Evolutionary conservation across 768 basidiomycete species (phyloP), one percentile per base, ranked within the genome.

Genomic region (Megacollybia marginata): DNA sequence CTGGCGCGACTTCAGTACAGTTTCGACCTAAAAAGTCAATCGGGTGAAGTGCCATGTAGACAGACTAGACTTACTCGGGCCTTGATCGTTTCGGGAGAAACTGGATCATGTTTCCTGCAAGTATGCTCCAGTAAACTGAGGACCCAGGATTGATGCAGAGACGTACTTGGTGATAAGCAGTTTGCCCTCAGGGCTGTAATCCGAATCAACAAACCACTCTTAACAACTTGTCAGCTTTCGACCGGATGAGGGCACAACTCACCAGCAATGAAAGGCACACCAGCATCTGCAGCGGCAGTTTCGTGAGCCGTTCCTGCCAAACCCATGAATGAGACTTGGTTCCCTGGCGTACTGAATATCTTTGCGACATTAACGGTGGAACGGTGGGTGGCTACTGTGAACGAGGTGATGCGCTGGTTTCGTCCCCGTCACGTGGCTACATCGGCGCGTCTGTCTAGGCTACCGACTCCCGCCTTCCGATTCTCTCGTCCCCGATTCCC

Each of bases 201-300:
- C 79, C 28, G 85, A 61, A 57, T 88, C 83, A 2, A 78, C 80
- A 56, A 82, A 85, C 77, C 80, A 83, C 52, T 83, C 82, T 81
- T 49, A n/a, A n/a, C n/a, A 33, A 13, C 13, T 13, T n/a, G 44
- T 16, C 13, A 45, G 44, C 7, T 15, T 47, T 40, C 20, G 9
- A 42, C 23, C 5, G 8, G 45, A 11, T 2, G 42, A 13, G 31
- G 18, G 0, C 45, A 50, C 5, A 50, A 57, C 59, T 45, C 44
- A 77, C 81, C 83, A 8, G 83, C 75, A 18, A 85, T 79, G 62
- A 86, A 85, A 18, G 65, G 68, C 11, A 85, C 75, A 0, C 74
- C 76, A 8, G 71, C 62, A 52, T 79, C 78, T 48, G 70, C 67
- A 23, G 79, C 75, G 1, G 79, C 80, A 9, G 61, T 57, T 49